Conservation (phyloP, 257 asterid species). For the Gynochthodes officinalis region DNA sequence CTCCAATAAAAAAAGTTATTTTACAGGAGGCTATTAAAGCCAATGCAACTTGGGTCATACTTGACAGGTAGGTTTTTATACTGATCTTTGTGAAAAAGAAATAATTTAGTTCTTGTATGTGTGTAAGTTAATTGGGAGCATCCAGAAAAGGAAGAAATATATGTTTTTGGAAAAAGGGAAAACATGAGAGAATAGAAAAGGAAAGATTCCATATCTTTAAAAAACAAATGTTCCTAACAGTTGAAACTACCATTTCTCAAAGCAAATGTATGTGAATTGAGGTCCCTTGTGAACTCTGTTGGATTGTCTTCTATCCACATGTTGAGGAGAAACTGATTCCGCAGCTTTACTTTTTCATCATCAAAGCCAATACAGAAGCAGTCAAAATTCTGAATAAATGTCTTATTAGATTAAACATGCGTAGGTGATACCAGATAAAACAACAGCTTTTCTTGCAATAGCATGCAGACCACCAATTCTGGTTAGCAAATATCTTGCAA, state of each 20-base stretch:
- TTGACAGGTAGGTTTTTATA: slow-evolving; percentile 49
- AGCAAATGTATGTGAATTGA: neutral
- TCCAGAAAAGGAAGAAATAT: neutral
- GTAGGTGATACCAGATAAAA: neutral
- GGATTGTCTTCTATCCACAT: neutral
- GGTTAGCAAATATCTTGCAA: neutral
- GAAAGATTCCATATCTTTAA: neutral
- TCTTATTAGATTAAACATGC: neutral
- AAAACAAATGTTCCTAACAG: too few relatives aligned
- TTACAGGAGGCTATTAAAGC: slow-evolving; percentile 49
- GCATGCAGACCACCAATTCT: neutral
- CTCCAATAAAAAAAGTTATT: slow-evolving; percentile 48
- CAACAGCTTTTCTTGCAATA: neutral
- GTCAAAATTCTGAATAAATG: neutral
- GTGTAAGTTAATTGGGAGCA: neutral
- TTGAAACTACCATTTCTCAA: neutral
- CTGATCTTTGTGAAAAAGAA: neutral
- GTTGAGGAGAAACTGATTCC: neutral
- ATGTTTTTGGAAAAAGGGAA: neutral
- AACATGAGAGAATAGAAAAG: neutral
- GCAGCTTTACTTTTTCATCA: neutral
- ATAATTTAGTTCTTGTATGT: neutral
- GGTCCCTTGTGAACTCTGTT: too few relatives aligned
- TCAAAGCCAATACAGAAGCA: neutral
- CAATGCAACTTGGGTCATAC: slow-evolving; percentile 58